A percentile compares a stretch with the other conserved stretches of the same genome.
These are phyloP conservation scores for Macroventuria anomochaeta DNA, from an alignment of 2,329 filamentous ascomycete species.

Conservation along the genomic window DNA sequence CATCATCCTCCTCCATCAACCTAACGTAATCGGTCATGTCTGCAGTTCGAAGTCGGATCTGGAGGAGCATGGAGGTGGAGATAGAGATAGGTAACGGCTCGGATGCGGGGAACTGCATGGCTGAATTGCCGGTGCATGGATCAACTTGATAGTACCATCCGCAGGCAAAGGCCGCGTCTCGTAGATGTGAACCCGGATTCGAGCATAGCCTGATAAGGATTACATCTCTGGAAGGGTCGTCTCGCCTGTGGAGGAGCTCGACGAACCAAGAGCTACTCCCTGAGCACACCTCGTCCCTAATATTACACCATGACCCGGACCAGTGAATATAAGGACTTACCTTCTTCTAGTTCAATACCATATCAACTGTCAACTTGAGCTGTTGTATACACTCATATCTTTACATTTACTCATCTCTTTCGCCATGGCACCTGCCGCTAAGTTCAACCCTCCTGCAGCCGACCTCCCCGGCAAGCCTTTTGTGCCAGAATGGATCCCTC, in stretches of 20 bases:
- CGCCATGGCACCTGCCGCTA: constrained; percentile 26
- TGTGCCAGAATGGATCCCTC: constrained; percentile 45
- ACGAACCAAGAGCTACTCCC: background rate
- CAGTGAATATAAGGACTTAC: constrained; percentile 5
- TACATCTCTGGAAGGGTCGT: background rate
- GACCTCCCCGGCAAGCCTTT: constrained; percentile 30
- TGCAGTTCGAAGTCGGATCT: background rate
- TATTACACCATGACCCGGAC: background rate
- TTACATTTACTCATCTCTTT: background rate
- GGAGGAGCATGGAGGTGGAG: constrained; percentile 4
- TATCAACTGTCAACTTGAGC: background rate
- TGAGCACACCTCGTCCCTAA: background rate
- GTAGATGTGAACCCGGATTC: background rate
- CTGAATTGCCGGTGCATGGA: background rate
- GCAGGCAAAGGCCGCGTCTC: background rate
- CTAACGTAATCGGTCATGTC: background rate
- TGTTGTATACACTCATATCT: background rate
- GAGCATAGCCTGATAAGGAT: background rate
- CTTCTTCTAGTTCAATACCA: background rate
- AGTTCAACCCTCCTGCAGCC: constrained; percentile 30
- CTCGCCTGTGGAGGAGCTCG: constrained; percentile 11
- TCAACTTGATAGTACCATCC: background rate
- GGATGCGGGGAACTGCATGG: constrained; percentile 4
- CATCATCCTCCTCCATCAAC: background rate
- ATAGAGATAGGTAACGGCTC: background rate